Percentiles rank a stretch among this genome's conserved stretches.
Conservation (phyloP, 2,329 filamentous ascomycete genomes). For the Sclerotinia nivalis region DNA sequence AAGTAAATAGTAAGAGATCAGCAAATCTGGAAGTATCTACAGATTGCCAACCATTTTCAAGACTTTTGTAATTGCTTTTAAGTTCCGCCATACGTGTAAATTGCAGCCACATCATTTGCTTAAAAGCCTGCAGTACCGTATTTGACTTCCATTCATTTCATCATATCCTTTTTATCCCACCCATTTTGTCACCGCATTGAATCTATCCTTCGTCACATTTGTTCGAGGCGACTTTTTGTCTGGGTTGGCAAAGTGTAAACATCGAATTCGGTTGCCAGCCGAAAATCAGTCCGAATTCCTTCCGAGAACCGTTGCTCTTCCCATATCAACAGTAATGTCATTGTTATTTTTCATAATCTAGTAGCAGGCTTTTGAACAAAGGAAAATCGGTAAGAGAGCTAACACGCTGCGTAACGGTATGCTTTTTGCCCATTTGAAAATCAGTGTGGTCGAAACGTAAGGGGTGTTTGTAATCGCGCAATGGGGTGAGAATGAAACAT, state of each 20-base stretch:
- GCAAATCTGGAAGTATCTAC: slow-evolving; percentile 1
- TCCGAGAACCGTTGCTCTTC: not conserved
- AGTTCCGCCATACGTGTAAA: not conserved
- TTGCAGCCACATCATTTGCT: not conserved
- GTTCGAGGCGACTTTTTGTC: not conserved
- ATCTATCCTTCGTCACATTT: not conserved
- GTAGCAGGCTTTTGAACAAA: not conserved
- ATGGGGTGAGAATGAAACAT: not conserved
- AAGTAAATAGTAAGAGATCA: not conserved
- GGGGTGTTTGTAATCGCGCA: not conserved
- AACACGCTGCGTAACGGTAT: not conserved
- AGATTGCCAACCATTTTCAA: slow-evolving; percentile 11
- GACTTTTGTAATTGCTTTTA: not conserved
- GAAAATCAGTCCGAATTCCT: not conserved
- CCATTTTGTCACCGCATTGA: not conserved
- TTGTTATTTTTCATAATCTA: not conserved
- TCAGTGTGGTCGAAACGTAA: not conserved
- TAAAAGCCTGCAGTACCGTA: not conserved
- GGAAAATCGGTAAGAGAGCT: not conserved
- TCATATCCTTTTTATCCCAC: not conserved
- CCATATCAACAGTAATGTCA: not conserved
- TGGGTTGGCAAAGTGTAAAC: not conserved
- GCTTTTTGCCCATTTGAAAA: not conserved
- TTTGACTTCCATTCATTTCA: not conserved
- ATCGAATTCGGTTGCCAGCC: not conserved